These are phyloP conservation scores for Pinus taeda DNA, from an alignment of 75 land plant species.

Conservation along the genomic window DNA sequence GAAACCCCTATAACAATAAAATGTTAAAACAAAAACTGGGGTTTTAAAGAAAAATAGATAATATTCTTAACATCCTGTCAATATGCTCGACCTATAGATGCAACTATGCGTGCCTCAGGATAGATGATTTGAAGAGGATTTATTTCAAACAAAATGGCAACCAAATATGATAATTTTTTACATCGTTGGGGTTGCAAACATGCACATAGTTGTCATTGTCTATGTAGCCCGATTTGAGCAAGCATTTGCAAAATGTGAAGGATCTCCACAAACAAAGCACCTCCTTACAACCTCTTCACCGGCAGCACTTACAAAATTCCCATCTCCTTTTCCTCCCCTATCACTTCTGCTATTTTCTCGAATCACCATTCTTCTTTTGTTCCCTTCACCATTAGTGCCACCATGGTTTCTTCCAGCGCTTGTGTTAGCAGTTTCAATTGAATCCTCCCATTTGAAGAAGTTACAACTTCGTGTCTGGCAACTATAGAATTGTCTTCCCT, in stretches of 20 bases:
- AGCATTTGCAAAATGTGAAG: conserved; percentile 89
- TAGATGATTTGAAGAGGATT: too few species aligned
- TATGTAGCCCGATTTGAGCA: conserved; percentile 67
- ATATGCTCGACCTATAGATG: too few species aligned
- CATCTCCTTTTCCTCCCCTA: conserved; percentile 20
- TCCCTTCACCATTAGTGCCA: not conserved
- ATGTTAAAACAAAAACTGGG: too few species aligned
- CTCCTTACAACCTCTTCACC: conserved; percentile 64
- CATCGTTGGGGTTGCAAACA: not conserved
- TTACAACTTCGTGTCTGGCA: conserved; percentile 66
- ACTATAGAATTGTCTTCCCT: conserved; percentile 77
- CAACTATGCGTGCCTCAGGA: too few species aligned
- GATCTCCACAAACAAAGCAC: conserved; percentile 86
- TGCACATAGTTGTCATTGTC: not conserved
- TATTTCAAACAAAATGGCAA: too few species aligned
- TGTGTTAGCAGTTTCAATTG: not conserved
- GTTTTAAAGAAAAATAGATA: too few species aligned
- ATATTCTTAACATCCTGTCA: too few species aligned
- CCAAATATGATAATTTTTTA: too few species aligned
- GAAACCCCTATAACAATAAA: too few species aligned
- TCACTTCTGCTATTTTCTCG: conserved; percentile 12
- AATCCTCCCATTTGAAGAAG: conserved; percentile 46
- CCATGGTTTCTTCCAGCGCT: too few species aligned
- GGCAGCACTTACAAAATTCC: conserved; percentile 77
- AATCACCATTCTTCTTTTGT: conserved; percentile 15